Evolutionary conservation across 2,329 filamentous ascomycete genomes (phyloP).

Genomic region (Cladosporium sp.): DNA sequence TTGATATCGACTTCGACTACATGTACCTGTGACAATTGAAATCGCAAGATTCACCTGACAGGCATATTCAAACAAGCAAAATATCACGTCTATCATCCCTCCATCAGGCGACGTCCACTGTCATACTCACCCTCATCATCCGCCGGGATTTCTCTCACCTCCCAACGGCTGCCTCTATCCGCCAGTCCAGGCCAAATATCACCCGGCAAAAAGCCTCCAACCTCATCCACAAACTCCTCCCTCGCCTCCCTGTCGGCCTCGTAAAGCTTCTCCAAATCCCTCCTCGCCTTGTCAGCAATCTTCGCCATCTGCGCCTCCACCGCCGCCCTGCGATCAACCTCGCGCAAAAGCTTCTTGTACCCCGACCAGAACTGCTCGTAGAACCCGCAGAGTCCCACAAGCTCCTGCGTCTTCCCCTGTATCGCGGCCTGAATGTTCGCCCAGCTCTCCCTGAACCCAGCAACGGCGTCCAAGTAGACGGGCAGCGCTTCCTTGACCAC

Average conservation of each 20-base stretch:
- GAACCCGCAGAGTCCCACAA: slow-evolving; percentile 72
- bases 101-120: neutral
- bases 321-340: slow-evolving; percentile 70
- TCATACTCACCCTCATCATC: neutral
- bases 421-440: slow-evolving; percentile 69
- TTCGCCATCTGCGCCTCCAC: slow-evolving; percentile 70
- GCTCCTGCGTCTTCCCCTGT: slow-evolving; percentile 64
- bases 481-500: slow-evolving; percentile 63
- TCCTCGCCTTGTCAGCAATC: slow-evolving; percentile 73
- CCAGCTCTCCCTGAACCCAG: slow-evolving; percentile 64
- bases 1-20: too few species aligned
- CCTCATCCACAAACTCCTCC: slow-evolving; percentile 73
- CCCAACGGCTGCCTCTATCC: slow-evolving; percentile 22
- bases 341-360: slow-evolving; percentile 79
- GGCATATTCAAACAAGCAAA: too few species aligned
- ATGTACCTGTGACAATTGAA: too few species aligned
- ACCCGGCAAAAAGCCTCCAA: slow-evolving; percentile 75
- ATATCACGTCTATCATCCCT: too few species aligned
- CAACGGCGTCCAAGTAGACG: slow-evolving; percentile 60
- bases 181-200: slow-evolving; percentile 28
- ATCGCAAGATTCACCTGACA: too few species aligned
- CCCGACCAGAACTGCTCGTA: slow-evolving; percentile 83
- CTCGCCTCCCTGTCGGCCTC: slow-evolving; percentile 64
- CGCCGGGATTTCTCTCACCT: slow-evolving; percentile 13
- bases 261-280: slow-evolving; percentile 70